Evolutionary conservation across 768 basidiomycete species (phyloP), one percentile per base, ranked within the genome.

Genomic region (Phanerodontia chrysosporium): DNA sequence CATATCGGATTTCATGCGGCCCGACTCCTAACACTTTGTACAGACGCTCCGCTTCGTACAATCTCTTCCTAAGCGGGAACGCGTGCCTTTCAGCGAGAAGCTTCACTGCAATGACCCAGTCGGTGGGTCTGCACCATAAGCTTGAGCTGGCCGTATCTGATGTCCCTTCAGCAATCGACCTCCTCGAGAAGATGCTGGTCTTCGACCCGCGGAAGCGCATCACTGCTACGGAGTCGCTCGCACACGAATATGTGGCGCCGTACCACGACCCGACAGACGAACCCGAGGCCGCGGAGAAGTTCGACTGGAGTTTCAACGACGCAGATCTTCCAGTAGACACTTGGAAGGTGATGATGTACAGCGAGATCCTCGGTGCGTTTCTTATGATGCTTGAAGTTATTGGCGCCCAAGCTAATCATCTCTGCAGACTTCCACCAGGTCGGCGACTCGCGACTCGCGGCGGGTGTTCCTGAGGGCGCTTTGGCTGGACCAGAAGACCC

Each of bases 281-380:
- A 71, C 97, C 97, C 9, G 86, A 88, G 21, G 92, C 97, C 13
- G 84, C 80, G 18, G 95, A 98, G 70, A 89, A 90, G 69, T 99
- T 99, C 68, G 97, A 99, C 74, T 99, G 97, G 97, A 91, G 88
- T 67, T 99, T 99, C 84, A 99, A 99, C 73, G 97, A 99, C 64
- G 97, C 97, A 21, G 97, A 99, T 72, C 80, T 99, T 46, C 97
- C 97, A 0, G 91, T 98, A 12, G 97, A 99, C 68, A 96, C 93
- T 1, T 99, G 97, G 97, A 98, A 98, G 76, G 96, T 97, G 70
- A 99, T 99, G 97, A 99, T 99, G 96, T 98, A 98, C 79, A 90
- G 88, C 67, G 96, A 99, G 75, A 98, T 98, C 63, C 79, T 98
- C 13, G 94, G 95, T 94, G 67, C 62, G 87, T 74, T 3, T 51